Base-by-base conservation (phyloP, 352 stramenopile genomes). In the Globisporangium solare region DNA sequence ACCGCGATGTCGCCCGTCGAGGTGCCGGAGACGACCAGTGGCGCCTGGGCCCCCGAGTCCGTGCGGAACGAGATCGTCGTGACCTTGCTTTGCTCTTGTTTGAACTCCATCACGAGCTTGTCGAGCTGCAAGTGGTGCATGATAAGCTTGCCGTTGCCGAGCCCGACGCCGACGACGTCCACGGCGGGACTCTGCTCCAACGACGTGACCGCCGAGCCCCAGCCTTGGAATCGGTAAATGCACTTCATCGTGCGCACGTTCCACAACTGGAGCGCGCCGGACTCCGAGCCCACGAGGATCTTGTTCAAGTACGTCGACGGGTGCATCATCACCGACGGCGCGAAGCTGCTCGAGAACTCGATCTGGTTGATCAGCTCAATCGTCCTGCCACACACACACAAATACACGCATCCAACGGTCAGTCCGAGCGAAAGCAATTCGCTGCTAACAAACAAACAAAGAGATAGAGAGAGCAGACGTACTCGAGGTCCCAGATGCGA, bases 221-320 rank as follows among this genome's bases (percentile, higher is more conserved):
- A 91, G 24, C 77, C 76, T 31, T 85, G 81, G 61, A 97, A 97
- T 60, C 69, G 62, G 70, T 96, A 96, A 31, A 97, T 74, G 60
- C 86, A 85, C 65, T 92, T 95, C 55, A 89, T 86, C 41, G 85
- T 95, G 53, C 79, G 75, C 12, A 98, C 70, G 67, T 98, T 98
- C 86, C 88, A 97, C 18, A 98, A 71, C 63, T 97, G 71, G 42
- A 97, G 61, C 21, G 57, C 41, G 24, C 93, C 93, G 50, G 95
- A 66, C 17, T 88, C 64, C 41, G 82, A 94, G 43, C 87, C 91
- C 13, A 98, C 63, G 17, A 98, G 60, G 42, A 97, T 75, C 74
- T 98, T 98, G 83, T 98, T 98, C 12, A 98, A 57, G 70, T 98
- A 98, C 45, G 92, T 98, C 45, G 81, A 70, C 20, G 93, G 93